Evolutionary conservation across 1,139 yeast genomes (phyloP), one percentile per base, ranked within the genome.

Genomic region (Geotrichum klebahnii): DNA sequence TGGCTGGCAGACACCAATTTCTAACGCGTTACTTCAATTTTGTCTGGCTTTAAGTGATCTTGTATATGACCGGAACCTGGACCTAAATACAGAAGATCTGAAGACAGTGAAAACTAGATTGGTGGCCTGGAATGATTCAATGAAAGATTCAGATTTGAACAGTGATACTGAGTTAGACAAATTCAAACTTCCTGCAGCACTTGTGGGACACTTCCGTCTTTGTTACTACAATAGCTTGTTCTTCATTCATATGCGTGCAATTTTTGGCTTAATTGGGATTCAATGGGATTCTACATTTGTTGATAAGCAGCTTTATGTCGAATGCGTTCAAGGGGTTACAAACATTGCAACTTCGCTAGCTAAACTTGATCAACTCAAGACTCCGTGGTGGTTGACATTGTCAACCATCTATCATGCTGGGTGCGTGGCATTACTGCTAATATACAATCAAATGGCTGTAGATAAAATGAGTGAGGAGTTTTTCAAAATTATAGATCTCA

Each of bases 361-460:
- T 46, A 50, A 52, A 24, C 44, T 50, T n/a, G 57, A 59, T 6
- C 53, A 53, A 22, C 44, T 62, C 20, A 39, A 46, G 51, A 63
- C 74, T 1, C 84, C 84, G 1, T 81, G 86, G 86, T 77, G 79
- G 71, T 57, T 72, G 44, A 72, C 70, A 14, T 63, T 82, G 44
- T 65, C 75, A 3, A 59, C 77, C 12, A 59, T 79, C 5, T 77
- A 78, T 59, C 72, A 73, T 45, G 72, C 74, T 1, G 80, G 82
- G 1, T 64, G 77, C 10, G 67, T 67, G 39, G 64, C 76, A 24
- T 60, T 81, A 6, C 67, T 77, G 2, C 61, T 80, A 50, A 69
- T 80, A 31, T 75, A 76, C 55, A 58, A 68, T 0, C 78, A 77
- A 1, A 50, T 67, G 2, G 60, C 61, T 39, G 50, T 57, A 14